Evolutionary conservation across 305 asterid genomes (phyloP).

Genomic region (Lippia alba): DNA sequence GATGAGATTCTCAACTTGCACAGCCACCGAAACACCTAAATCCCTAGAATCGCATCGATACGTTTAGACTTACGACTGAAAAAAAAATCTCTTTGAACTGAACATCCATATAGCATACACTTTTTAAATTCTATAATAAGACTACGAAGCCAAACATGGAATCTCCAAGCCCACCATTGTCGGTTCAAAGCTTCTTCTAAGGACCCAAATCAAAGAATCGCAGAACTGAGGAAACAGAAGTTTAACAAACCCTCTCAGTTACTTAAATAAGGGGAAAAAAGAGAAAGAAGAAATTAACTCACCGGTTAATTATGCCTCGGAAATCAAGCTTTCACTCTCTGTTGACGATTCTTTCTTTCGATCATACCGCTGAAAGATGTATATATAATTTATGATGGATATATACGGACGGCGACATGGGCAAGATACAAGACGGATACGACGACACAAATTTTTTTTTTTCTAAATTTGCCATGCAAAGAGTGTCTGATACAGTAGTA

Average conservation of each 20-base stretch:
- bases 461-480: no score
- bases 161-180: conserved; percentile 30
- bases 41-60: conserved; percentile 18
- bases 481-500: no score
- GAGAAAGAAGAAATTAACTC: neutral
- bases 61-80: no score
- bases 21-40: neutral
- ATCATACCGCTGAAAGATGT: conserved; percentile 61
- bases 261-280: neutral
- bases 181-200: conserved; percentile 26
- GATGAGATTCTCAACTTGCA: neutral
- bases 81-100: neutral
- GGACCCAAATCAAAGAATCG: conserved; percentile 14
- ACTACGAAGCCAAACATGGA: conserved; percentile 17
- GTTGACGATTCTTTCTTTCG: conserved; percentile 54
- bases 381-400: no score
- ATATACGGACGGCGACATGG: no score
- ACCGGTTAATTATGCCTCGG: conserved; percentile 29
- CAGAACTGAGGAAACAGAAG: conserved; percentile 13
- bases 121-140: neutral
- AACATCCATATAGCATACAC: neutral
- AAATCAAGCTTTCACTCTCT: conserved; percentile 46
- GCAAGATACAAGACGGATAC: no score
- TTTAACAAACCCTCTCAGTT: neutral
- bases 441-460: no score